Evolutionary conservation across 73 alveolate genomes (phyloP).

Genomic region (Blepharisma japonicum): DNA sequence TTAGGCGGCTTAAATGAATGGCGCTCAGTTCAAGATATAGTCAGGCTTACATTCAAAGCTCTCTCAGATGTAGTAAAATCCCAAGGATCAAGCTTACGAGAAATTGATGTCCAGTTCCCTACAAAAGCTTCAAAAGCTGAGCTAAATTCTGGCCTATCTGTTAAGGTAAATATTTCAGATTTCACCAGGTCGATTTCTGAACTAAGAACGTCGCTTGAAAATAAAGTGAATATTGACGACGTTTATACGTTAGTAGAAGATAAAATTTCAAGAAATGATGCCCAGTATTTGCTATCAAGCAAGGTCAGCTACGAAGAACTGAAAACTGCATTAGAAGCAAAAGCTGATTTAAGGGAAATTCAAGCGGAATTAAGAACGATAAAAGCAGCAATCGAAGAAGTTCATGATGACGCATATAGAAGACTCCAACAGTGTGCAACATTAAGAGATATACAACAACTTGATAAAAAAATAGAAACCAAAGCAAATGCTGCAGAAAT

Average conservation of each 20-base stretch:
- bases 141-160: conserved; percentile 28
- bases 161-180: conserved; percentile 60
- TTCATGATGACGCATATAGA: background rate
- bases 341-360: conserved; percentile 70
- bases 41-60: conserved; percentile 51
- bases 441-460: background rate
- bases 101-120: conserved; percentile 45
- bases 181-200: conserved; percentile 61
- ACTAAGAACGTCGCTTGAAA: conserved; percentile 55
- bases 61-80: conserved; percentile 44
- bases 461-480: conserved; percentile 36
- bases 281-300: conserved; percentile 36
- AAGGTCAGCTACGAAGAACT: conserved; percentile 55
- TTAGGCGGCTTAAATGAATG: conserved; percentile 48
- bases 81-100: conserved; percentile 45
- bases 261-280: conserved; percentile 42
- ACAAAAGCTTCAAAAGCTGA: conserved; percentile 53
- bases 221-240: conserved; percentile 51
- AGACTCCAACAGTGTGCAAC: conserved; percentile 20
- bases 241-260: conserved; percentile 44
- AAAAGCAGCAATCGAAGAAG: background rate
- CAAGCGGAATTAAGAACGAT: conserved; percentile 47
- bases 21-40: conserved; percentile 56
- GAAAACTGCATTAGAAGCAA: conserved; percentile 70
- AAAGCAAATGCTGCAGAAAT: conserved; percentile 79